These are phyloP conservation scores for Dactylis glomerata DNA, from an alignment of 176 grass and related monocot genomes.

Conservation along the genomic window DNA sequence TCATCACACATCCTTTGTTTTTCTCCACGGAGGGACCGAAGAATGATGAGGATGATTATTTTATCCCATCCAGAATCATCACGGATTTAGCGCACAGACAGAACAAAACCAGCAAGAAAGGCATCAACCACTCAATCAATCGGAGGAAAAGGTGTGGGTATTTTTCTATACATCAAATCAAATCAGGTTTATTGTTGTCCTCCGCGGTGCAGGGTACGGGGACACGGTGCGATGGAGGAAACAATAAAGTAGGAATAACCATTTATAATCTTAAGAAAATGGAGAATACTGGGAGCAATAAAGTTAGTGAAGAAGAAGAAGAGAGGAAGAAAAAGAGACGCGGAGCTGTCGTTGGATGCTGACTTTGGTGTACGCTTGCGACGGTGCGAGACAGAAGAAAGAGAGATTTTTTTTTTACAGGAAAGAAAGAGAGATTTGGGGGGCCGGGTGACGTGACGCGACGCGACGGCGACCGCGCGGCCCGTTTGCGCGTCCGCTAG, in stretches of 20 bases:
- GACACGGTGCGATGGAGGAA: background rate
- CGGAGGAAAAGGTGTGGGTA: too few species aligned
- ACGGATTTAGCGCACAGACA: background rate
- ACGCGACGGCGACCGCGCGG: constrained; percentile 24
- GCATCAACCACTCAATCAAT: background rate
- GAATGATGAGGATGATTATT: background rate
- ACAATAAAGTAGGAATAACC: background rate
- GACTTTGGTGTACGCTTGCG: background rate
- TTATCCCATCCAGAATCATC: background rate
- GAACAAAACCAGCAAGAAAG: background rate
- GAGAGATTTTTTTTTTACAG: too few species aligned
- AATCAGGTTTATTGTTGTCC: background rate
- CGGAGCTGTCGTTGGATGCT: background rate
- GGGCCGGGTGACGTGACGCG: background rate
- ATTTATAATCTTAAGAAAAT: background rate
- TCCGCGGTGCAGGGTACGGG: background rate
- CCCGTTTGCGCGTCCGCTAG: constrained; percentile 25
- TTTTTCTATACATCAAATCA: background rate
- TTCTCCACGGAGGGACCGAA: background rate
- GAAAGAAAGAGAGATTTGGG: background rate
- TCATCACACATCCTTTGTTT: background rate
- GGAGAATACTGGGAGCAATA: background rate
- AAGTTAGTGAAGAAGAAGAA: background rate
- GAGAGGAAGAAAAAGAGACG: background rate
- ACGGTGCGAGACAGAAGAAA: background rate